phyloP scores from a whole-genome alignment of 1,284 basidiomycete genomes.

The Irpex rosettiformis region DNA sequence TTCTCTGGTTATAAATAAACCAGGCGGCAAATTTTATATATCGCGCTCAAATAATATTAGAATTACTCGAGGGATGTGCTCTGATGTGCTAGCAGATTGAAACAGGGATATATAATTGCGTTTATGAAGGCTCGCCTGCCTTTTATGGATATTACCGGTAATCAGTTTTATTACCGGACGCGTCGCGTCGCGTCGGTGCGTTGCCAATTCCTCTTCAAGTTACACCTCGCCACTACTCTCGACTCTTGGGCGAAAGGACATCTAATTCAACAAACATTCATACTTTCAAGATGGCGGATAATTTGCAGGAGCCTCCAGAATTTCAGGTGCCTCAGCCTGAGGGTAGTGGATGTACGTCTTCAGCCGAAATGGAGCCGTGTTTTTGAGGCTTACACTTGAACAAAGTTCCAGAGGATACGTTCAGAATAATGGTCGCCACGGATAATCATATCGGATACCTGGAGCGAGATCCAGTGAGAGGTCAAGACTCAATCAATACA shows the following conservation, averaged over 20 bases:
- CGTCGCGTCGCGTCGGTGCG: conserved; percentile 17
- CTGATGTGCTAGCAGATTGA: too few species aligned
- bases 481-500: conserved; percentile 93
- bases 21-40: too few species aligned
- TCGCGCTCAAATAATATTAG: too few species aligned
- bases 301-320: neutral
- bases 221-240: neutral
- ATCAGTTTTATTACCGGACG: conserved; percentile 7
- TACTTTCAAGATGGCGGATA: neutral
- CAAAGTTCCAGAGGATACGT: conserved; percentile 61
- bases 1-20: too few species aligned
- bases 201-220: neutral
- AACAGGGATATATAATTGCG: too few species aligned
- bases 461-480: conserved; percentile 92
- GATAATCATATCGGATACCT: conserved; percentile 96
- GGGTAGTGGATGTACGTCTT: neutral
- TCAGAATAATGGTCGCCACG: conserved; percentile 86
- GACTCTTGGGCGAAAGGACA: neutral
- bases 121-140: too few species aligned
- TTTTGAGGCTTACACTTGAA: neutral
- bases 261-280: neutral
- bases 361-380: neutral
- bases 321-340: neutral
- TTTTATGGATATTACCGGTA: neutral
- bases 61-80: too few species aligned